phyloP scores from a whole-genome alignment of 1,284 basidiomycete genomes.

The Trichosporon sp. region DNA sequence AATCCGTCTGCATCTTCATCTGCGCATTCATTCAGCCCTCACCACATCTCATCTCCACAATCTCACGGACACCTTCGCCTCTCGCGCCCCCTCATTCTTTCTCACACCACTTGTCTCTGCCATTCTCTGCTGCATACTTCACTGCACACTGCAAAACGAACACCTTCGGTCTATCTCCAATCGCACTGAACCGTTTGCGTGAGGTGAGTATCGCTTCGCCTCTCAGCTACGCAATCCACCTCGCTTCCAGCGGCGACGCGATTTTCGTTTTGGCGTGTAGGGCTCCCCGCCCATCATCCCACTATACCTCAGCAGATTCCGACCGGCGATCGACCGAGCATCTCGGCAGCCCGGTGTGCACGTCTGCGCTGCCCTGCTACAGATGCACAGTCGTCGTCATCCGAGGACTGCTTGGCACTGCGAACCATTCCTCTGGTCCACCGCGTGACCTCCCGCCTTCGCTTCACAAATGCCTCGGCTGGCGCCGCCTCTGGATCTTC shows the following conservation, averaged over 20 bases:
- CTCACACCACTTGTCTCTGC: background rate
- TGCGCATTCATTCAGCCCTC: too few species aligned
- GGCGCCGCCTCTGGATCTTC: background rate
- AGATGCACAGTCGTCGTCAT: conserved; percentile 1
- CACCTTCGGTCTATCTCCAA: background rate
- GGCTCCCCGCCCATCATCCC: background rate
- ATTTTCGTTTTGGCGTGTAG: background rate
- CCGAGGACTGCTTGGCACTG: background rate
- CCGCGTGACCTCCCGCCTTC: background rate
- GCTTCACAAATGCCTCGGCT: background rate
- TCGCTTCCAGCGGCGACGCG: background rate
- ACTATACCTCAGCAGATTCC: background rate
- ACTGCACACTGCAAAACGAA: background rate
- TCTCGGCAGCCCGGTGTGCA: background rate
- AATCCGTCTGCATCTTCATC: too few species aligned
- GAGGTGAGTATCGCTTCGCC: conserved; percentile 9
- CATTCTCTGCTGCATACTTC: background rate
- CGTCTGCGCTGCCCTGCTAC: background rate
- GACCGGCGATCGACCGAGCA: conserved; percentile 2
- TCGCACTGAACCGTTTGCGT: background rate
- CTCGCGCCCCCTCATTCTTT: background rate
- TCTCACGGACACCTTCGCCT: too few species aligned
- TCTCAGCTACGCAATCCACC: conserved; percentile 5
- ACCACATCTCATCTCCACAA: background rate
- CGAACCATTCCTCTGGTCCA: background rate